Evolutionary conservation across 305 asterid species (phyloP).

Genomic region (Rubia peregrina): DNA sequence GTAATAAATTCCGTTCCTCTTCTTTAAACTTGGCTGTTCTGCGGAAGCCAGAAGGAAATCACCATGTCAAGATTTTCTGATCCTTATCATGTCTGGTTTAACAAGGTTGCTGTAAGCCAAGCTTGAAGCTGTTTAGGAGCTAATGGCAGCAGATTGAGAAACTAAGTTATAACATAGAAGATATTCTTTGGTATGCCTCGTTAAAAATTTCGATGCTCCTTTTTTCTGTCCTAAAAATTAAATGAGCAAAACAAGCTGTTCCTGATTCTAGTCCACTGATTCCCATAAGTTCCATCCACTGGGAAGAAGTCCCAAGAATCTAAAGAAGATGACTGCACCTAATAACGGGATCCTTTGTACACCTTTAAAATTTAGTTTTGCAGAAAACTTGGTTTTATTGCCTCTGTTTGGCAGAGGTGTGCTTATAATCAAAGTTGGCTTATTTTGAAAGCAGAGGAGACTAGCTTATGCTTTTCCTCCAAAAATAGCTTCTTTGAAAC

Average conservation of each 20-base stretch:
- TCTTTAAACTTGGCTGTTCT: neutral
- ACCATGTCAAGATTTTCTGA: neutral
- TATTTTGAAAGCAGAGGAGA: no score
- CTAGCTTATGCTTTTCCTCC: no score
- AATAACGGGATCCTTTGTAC: neutral
- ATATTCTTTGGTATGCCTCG: neutral
- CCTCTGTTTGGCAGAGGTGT: no score
- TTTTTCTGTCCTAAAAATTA: neutral
- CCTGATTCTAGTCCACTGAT: no score
- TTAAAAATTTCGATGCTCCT: neutral
- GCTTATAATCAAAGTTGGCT: no score
- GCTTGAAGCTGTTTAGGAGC: constrained; percentile 1
- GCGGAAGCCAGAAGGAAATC: neutral
- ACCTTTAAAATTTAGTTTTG: neutral
- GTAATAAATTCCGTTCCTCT: neutral
- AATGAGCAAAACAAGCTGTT: neutral
- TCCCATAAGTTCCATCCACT: neutral
- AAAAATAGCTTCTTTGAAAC: no score
- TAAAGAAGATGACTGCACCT: neutral
- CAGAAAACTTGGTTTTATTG: neutral
- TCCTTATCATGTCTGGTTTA: neutral
- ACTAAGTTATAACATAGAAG: neutral
- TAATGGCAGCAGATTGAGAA: neutral
- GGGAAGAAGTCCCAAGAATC: neutral
- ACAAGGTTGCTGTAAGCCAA: neutral